Evolutionary conservation across 2,329 filamentous ascomycete genomes (phyloP), one percentile per base, ranked within the genome.

Genomic region (Trichoderma cornu-damae): DNA sequence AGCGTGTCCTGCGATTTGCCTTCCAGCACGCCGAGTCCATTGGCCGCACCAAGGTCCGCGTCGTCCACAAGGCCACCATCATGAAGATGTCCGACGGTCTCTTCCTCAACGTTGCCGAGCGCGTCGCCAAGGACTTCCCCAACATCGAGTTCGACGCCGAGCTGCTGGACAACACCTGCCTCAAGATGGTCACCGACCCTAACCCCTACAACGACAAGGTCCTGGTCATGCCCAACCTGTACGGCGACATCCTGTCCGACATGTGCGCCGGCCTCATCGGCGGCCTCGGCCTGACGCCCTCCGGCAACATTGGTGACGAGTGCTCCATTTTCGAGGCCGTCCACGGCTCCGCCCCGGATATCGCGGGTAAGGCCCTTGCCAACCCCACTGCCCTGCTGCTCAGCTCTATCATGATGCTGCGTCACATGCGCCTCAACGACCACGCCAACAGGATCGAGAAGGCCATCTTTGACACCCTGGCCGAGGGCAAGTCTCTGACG

Each of bases 1-100:
- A 99, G 85, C 88, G 94, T 68, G 94, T 99, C 56, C 85, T 97
- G 65, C 88, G 92, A 72, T 99, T 91, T 75, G 94, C 95, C 69
- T 99, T 99, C 86, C 93, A 99, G 80, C 91, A 99, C 74, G 94
- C 94, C 67, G 83, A 94, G 76, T 85, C 90, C 67, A 88, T 96
- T 70, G 91, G 92, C 77, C 89, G 90, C 81, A 92, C 86, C 73
- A 96, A 96, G 88, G 93, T 97, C 70, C 90, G 92, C 71, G 93
- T 91, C 60, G 92, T 97, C 63, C 94, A 99, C 88, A 99, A 99
- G 85, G 94, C 94, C 74, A 97, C 94, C 72, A 99, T 99, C 80
- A 99, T 99, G 94, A 99, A 99, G 86, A 96, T 96, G 90, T 93
- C 88, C 72, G 94, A 99, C 75, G 94, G 94, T 79, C 89, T 99